Base-by-base conservation (phyloP, 306 rosid genomes). In the Malus orientalis region DNA sequence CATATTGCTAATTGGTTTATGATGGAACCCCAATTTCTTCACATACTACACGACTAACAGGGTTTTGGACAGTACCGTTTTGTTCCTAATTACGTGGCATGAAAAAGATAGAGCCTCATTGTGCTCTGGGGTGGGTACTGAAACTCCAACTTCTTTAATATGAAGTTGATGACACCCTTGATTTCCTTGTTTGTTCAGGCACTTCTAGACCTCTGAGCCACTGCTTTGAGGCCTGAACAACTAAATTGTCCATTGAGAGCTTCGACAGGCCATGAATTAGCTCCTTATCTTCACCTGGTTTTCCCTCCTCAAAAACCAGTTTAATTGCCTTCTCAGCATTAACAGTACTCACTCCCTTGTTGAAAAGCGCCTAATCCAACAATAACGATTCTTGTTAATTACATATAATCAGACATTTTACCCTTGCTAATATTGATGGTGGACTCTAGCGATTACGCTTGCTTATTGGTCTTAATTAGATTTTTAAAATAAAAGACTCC, bases 301-400 rank as follows among this genome's bases (percentile, higher is more conserved):
- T 76, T 71, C 51, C 81, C 3, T 78, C 85, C 74, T 81, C 44
- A 77, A 85, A 93, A 67, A 91, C 93, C 71, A 87, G 82, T 78
- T 91, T 89, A 76, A 95, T 81, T 65, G 98, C 97, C 49, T 89
- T 89, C 74, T 90, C 86, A 66, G 91, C 87, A 81, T 87, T 97
- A 57, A 81, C 76, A 81, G 84, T 83, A 86, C 89, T 86, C 80
- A 95, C 87, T 80, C 99, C 99, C 81, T 92, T 92, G 76, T 74
- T 86, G 82, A 79, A 80, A 64, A 95, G 93, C 81, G 92, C 97
- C 99, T 92, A 89, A 33, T 80, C 78, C 74, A 78, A 89, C 58
- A 84, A 73, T 44, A 59, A 78, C 63, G 73, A n/a, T 75, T 71
- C 27, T 47, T 47, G 54, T 14, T 36, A 36, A 62, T 78, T 64